Evolutionary conservation across 768 basidiomycete genomes (phyloP), one percentile per base, ranked within the genome.

Genomic region (Mrakia gelida): DNA sequence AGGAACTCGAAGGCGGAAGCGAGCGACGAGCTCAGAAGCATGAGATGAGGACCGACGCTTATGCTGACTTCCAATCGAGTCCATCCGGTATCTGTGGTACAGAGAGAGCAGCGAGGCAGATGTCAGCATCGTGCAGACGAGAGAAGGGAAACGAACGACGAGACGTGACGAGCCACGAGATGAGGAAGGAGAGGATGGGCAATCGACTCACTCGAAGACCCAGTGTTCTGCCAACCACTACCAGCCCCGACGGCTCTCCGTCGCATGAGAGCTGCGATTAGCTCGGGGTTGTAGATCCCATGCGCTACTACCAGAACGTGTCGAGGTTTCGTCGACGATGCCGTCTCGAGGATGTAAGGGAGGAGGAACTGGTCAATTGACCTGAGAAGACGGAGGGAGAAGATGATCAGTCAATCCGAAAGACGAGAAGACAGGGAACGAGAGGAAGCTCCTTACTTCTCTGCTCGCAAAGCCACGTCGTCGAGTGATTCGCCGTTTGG

Each of bases 261-360:
- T 6, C 77, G 38, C 7, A 73, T 21, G 0, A 78, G 26, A 8
- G 72, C 38, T 7, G 63, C 73, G 16, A 78, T 43, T 3, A 78
- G 23, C 34, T 78, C 73, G 26, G 30, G 23, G 73, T 93, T 90
- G 83, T 89, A 90, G 30, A 92, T 80, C 0, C 92, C 91, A 83
- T 94, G 92, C 83, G 92, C 92, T 71, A 92, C 89, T 56, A 93
- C 80, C 1, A 89, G 91, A 32, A 92, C 82, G 79, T 86, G 81
- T 77, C 77, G 84, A 43, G 85, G 84, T 32, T 85, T 83, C 75
- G 85, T 84, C 30, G 85, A 85, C 0, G 86, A 86, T 28, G 86
- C 81, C 82, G 83, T 32, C 26, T 26, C 59, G n/a, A 59, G 59
- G n/a, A 92, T 84, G 80, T 90, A 87, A 6, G 90, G 88, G 80